phyloP scores from a whole-genome alignment of 495 filamentous ascomycete genomes.

The Daldinia bambusicola region DNA sequence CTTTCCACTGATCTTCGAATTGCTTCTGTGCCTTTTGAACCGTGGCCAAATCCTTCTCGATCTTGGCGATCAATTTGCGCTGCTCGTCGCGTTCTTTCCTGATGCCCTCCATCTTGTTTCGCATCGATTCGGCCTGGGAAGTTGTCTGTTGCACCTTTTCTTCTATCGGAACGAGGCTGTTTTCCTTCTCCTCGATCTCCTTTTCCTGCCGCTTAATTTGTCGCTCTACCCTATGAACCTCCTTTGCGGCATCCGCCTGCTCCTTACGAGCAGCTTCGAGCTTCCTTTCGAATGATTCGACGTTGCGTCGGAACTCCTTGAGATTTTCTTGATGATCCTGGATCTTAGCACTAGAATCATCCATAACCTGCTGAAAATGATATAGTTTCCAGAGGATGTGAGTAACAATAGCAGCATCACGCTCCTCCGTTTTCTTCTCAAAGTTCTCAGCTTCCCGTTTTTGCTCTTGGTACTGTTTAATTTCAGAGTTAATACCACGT shows the following conservation, averaged over 20 bases:
- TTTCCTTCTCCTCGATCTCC: constrained; percentile 87
- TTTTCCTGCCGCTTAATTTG: constrained; percentile 86
- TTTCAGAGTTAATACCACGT: constrained; percentile 95
- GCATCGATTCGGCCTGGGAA: constrained; percentile 71
- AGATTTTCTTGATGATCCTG: constrained; percentile 95
- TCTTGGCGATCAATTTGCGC: constrained; percentile 68
- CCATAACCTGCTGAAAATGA: constrained; percentile 93
- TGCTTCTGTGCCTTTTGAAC: constrained; percentile 90
- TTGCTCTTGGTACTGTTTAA: constrained; percentile 96
- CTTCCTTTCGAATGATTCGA: constrained; percentile 83
- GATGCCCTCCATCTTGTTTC: constrained; percentile 73
- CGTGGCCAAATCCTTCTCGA: constrained; percentile 80
- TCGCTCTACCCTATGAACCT: constrained; percentile 83
- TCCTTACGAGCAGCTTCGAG: constrained; percentile 89
- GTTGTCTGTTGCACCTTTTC: constrained; percentile 90
- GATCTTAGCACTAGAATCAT: constrained; percentile 89
- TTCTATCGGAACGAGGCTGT: constrained; percentile 84
- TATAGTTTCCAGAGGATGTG: constrained; percentile 98
- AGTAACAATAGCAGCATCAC: constrained; percentile 90
- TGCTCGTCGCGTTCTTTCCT: constrained; percentile 80
- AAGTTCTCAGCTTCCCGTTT: constrained; percentile 96
- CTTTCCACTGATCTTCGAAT: constrained; percentile 88
- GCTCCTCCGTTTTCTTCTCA: constrained; percentile 84
- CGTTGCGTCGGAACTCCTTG: constrained; percentile 88
- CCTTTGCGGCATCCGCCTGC: constrained; percentile 79